Evolutionary conservation across 306 rosid species (phyloP), one percentile per base, ranked within the genome.

Genomic region (Bauhinia variegata): DNA sequence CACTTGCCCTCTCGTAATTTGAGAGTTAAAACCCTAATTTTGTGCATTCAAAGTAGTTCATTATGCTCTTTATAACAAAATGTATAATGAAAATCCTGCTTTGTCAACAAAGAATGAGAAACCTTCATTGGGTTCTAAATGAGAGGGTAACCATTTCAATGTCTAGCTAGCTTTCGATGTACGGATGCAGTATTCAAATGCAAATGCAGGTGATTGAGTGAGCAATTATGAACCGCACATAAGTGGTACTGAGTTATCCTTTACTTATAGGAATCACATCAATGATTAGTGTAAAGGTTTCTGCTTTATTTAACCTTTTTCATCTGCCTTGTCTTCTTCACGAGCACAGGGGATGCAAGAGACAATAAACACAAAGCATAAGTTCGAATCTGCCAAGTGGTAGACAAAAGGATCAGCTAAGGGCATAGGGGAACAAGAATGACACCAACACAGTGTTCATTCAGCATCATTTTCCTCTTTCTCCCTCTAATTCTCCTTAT

Each of bases 401-500:
- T 62, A 33, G 73, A 71, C 62, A 57, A 61, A 74, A 71, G 51
- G 68, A 66, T 58, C 79, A 63, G 77, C 67, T 58, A 54, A 55
- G 41, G 63, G 10, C 70, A 74, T 60, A 52, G 28, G 70, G 77
- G 75, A 70, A 70, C 58, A 56, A 13, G 44, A 71, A 46, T 70
- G 75, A 75, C 84, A 70, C 51, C 18, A 66, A 71, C 53, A 56
- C 78, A 60, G 75, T 65, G 63, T 58, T 59, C 43, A 79, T 59
- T 18, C 67, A 60, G 15, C 75, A 52, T 71, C 39, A 12, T 19
- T 70, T 80, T 56, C 18, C 55, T 14, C 43, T 19, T 60, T 60
- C 38, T 75, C 73, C 49, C 65, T 12, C 7, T 14, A 51, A 66
- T 71, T 41, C 15, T 63, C 1, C 13, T 52, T 65, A 75, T 69